A percentile compares a stretch with the other conserved stretches of the same genome.
Conservation (phyloP, 2,329 filamentous ascomycete species). For the Cytospora schulzeri region DNA sequence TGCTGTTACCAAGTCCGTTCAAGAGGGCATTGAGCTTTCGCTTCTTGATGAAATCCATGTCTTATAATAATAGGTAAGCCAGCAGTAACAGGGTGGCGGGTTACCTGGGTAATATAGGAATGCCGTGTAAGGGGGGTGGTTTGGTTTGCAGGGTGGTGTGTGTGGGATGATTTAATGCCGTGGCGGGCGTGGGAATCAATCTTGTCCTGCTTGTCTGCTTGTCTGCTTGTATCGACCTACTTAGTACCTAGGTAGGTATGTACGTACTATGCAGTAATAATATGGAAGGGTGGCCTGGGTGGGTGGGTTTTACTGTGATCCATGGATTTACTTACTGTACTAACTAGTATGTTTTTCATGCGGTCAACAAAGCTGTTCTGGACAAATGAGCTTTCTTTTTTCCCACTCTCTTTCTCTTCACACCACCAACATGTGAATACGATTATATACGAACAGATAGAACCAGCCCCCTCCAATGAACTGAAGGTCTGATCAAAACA, state of each 20-base stretch:
- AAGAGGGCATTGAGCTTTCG: conserved; percentile 79
- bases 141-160: not conserved
- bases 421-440: not conserved
- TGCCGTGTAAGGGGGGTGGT: not conserved
- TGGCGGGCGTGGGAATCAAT: too few species aligned
- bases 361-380: not conserved
- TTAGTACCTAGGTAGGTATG: too few species aligned
- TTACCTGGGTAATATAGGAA: not conserved
- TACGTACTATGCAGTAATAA: not conserved
- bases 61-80: not conserved
- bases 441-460: not conserved
- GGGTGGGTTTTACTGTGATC: too few species aligned
- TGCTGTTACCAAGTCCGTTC: conserved; percentile 61
- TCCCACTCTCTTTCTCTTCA: not conserved
- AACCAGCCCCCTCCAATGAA: not conserved
- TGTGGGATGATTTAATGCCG: too few species aligned
- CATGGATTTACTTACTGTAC: too few species aligned
- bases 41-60: conserved; percentile 55
- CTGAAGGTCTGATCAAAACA: not conserved
- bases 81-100: not conserved
- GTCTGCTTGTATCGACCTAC: too few species aligned
- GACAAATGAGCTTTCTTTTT: not conserved
- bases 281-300: too few species aligned
- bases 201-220: too few species aligned
- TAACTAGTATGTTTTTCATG: not conserved